Evolutionary conservation across 371 early-diverging fungal species (phyloP), one percentile per base, ranked within the genome.

Genomic region (Mortierella sp.): DNA sequence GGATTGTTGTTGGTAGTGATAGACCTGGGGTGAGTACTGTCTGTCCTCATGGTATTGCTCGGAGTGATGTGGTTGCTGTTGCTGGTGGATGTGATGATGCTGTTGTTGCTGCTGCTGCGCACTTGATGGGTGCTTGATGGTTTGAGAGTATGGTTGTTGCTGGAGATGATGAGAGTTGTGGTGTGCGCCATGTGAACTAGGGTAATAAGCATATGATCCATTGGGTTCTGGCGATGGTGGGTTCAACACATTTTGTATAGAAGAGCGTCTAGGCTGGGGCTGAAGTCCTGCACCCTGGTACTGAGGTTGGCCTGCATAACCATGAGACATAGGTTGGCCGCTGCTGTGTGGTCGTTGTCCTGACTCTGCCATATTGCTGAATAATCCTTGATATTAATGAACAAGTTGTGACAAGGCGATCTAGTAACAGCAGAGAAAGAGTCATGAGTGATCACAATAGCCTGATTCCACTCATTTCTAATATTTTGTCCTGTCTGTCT

Each of bases 201-300:
- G 47, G 28, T 67, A 74, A 32, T 79, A 79, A 9, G 47, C 50
- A 33, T 74, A 70, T 38, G 68, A 59, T 55, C 67, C 74, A 33
- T 57, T 38, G 4, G 75, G 63, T 13, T 80, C 81, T 32, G 81
- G 72, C 16, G 81, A 71, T 11, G 75, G 41, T 13, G 81, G 76
- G 59, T 80, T 80, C 6, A 80, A 70, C 76, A 80, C 75, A 58
- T 72, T 80, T 58, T 75, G 81, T 40, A 80, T 75, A 11, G 81
- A 80, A 1, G 81, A 69, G 43, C 81, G 75, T 47, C 79, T 60
- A 32, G 74, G 79, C 11, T 69, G 64, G 6, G 69, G 67, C 15
- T 65, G 55, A 48, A 67, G 71, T 15, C 48, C 68, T 1, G 61
- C 24, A 1, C 47, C 58, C 32, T 64, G 74, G 40, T 65, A 74